Conservation (phyloP, 805 yeast genomes). For the Scheffersomyces amazonensis region DNA sequence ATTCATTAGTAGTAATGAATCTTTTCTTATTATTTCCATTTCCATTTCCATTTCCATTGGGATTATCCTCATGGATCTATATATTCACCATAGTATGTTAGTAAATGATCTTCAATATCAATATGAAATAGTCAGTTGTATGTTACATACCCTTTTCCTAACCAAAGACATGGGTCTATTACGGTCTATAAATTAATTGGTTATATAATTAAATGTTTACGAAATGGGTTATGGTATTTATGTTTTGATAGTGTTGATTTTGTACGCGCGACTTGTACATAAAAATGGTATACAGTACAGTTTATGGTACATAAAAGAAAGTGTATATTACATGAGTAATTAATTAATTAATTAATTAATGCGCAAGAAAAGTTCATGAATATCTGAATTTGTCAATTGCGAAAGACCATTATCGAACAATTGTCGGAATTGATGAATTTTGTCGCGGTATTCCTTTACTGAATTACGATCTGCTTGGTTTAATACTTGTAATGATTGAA, state of each 20-base stretch:
- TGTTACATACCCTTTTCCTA: conserved; percentile 23
- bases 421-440: conserved; percentile 12
- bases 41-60: conserved; percentile 6
- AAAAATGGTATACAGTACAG: too few species aligned
- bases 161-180: conserved; percentile 20
- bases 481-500: conserved; percentile 28
- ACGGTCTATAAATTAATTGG: too few species aligned
- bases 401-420: conserved; percentile 13
- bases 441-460: conserved; percentile 13
- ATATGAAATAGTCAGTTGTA: conserved; percentile 1
- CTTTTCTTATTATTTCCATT: too few species aligned
- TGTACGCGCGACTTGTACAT: conserved; percentile 1
- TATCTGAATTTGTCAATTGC: conserved; percentile 15
- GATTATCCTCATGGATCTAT: conserved; percentile 5
- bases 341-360: too few species aligned
- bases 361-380: conserved; percentile 24
- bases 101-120: background rate
- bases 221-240: too few species aligned
- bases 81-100: conserved; percentile 3
- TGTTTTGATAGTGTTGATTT: background rate
- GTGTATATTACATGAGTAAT: too few species aligned
- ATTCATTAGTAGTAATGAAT: conserved; percentile 7
- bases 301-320: too few species aligned
- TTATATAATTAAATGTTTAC: too few species aligned
- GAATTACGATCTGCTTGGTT: conserved; percentile 17